phyloP scores from a whole-genome alignment of 2,329 filamentous ascomycete species.

The Colletotrichum ledebouriae region DNA sequence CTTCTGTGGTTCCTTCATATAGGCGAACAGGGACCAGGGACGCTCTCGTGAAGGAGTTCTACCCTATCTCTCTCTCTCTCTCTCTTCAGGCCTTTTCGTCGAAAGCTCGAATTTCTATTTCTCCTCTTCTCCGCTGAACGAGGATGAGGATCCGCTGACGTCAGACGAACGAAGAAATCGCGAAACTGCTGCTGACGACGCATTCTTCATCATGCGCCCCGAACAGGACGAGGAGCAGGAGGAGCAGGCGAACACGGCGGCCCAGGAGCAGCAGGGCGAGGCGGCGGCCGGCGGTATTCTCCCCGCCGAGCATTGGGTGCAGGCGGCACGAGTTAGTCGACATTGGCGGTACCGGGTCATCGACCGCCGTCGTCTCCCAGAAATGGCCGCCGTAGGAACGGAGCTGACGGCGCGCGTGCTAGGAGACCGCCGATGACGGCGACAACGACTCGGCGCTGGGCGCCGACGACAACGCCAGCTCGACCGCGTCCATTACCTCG shows the following conservation, averaged over 20 bases:
- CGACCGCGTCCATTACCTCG: constrained; percentile 50
- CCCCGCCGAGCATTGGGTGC: constrained; percentile 38
- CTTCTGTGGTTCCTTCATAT: constrained; percentile 11
- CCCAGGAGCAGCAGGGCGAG: constrained; percentile 1
- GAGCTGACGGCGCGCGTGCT: constrained; percentile 18
- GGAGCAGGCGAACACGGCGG: background rate
- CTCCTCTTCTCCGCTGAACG: background rate
- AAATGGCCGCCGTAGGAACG: background rate
- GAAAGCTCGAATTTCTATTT: background rate
- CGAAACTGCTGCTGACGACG: background rate
- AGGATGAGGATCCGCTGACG: background rate
- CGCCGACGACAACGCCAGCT: constrained; percentile 38
- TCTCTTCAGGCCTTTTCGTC: background rate
- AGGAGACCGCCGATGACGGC: constrained; percentile 29
- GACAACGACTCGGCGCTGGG: constrained; percentile 42
- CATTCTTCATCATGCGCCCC: constrained; percentile 13
- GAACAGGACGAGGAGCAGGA: constrained; percentile 22
- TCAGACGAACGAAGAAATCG: background rate
- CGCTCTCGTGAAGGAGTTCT: constrained; percentile 17
- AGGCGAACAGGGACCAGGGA: constrained; percentile 31
- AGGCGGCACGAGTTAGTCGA: constrained; percentile 38
- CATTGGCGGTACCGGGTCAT: background rate
- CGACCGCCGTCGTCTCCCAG: background rate
- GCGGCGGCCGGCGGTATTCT: constrained; percentile 25
- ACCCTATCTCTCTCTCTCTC: background rate